phyloP scores from a whole-genome alignment of 305 asterid genomes.

The Nicotiana rustica region DNA sequence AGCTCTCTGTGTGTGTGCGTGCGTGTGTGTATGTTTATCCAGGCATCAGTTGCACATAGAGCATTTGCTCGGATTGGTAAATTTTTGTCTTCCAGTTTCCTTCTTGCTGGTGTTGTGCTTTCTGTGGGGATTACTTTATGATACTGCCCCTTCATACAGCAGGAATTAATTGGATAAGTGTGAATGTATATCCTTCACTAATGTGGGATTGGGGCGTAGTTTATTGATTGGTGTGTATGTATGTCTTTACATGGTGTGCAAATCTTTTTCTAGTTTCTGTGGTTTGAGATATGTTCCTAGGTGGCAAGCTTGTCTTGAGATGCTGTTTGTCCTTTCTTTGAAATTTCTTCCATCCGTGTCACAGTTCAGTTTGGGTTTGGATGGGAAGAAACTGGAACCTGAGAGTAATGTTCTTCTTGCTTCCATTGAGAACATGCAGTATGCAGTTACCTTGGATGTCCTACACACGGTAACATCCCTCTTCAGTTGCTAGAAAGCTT shows the following conservation, averaged over 20 bases:
- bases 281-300: slow-evolving; percentile 27
- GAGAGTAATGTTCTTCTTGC: slow-evolving; percentile 98
- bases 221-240: slow-evolving; percentile 22
- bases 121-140: slow-evolving; percentile 8
- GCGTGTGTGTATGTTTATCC: no score
- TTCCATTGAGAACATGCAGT: slow-evolving; percentile 96
- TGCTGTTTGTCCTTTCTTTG: slow-evolving; percentile 3
- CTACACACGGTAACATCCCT: slow-evolving; percentile 68
- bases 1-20: background rate
- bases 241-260: background rate
- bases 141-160: slow-evolving; percentile 31
- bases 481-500: slow-evolving; percentile 19
- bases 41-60: background rate
- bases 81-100: slow-evolving; percentile 13
- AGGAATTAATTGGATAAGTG: background rate
- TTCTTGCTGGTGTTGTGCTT: slow-evolving; percentile 8
- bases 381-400: slow-evolving; percentile 85
- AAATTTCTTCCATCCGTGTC: slow-evolving; percentile 31
- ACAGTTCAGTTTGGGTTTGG: slow-evolving; percentile 80
- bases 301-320: slow-evolving; percentile 13
- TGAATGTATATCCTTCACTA: background rate
- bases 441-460: slow-evolving; percentile 91
- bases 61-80: slow-evolving; percentile 21
- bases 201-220: slow-evolving; percentile 23
- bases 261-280: slow-evolving; percentile 16